Evolutionary conservation across 768 basidiomycete genomes (phyloP).

Genomic region (Imleria badia): DNA sequence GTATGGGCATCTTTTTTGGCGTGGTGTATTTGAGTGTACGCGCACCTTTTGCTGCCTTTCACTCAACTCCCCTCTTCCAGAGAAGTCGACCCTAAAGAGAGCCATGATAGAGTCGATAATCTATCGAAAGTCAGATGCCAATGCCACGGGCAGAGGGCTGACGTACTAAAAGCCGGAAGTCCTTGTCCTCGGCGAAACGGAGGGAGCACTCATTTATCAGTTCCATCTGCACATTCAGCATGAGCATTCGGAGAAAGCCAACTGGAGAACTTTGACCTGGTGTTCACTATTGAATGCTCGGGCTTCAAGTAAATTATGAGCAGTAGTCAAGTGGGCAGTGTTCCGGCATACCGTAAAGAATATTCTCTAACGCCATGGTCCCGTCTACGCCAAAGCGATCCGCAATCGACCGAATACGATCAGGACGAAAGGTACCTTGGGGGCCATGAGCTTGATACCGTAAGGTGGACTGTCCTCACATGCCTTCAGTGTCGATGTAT

Average conservation of each 20-base stretch:
- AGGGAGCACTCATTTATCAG: slow-evolving; percentile 86
- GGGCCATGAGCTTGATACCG: slow-evolving; percentile 22
- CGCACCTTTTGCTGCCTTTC: slow-evolving; percentile 88
- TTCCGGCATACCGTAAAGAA: slow-evolving; percentile 68
- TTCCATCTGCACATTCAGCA: slow-evolving; percentile 63
- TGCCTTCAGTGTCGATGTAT: slow-evolving; percentile 88
- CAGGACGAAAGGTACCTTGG: slow-evolving; percentile 92
- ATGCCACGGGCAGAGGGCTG: neutral
- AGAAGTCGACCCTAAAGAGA: slow-evolving; percentile 90
- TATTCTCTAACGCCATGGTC: slow-evolving; percentile 83
- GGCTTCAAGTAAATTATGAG: slow-evolving; percentile 44
- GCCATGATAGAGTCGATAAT: slow-evolving; percentile 98
- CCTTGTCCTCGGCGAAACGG: slow-evolving; percentile 88
- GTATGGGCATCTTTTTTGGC: slow-evolving; percentile 11
- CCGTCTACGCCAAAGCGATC: slow-evolving; percentile 94
- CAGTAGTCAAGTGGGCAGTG: neutral
- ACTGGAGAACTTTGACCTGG: slow-evolving; percentile 50
- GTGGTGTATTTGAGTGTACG: neutral
- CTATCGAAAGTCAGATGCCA: slow-evolving; percentile 37
- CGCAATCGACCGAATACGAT: slow-evolving; percentile 87
- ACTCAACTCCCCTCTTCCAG: slow-evolving; percentile 90
- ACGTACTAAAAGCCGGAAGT: slow-evolving; percentile 67
- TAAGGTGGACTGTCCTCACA: neutral
- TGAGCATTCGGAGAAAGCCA: slow-evolving; percentile 1
- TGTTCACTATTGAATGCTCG: slow-evolving; percentile 93